These are phyloP conservation scores for Irpex sp. DNA, from an alignment of 1,284 basidiomycete species.

Conservation along the genomic window DNA sequence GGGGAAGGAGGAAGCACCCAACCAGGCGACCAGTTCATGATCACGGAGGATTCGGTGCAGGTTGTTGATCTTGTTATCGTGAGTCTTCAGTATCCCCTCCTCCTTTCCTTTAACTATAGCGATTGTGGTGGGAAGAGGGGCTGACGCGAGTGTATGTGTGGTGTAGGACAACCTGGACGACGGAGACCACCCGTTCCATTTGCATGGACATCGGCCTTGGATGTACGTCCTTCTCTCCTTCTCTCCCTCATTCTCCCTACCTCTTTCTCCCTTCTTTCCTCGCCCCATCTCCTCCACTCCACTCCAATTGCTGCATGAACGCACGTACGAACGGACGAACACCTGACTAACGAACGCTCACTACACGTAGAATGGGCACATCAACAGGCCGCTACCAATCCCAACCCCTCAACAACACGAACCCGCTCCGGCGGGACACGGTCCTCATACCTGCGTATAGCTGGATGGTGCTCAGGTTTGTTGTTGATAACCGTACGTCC, in stretches of 20 bases:
- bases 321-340: too few species aligned
- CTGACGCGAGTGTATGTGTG: not conserved
- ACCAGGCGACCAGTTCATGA: constrained; percentile 23
- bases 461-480: constrained; percentile 31
- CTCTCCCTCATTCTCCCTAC: too few species aligned
- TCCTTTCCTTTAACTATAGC: not conserved
- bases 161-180: constrained; percentile 31
- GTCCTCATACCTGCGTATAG: constrained; percentile 32
- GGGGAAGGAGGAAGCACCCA: constrained; percentile 12
- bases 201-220: constrained; percentile 33
- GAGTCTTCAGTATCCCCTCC: constrained; percentile 3
- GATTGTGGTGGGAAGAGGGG: too few species aligned
- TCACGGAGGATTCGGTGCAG: constrained; percentile 28
- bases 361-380: constrained; percentile 24
- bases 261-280: too few species aligned
- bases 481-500: constrained; percentile 30
- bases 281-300: too few species aligned
- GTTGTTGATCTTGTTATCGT: constrained; percentile 29
- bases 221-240: constrained; percentile 26
- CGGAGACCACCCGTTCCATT: constrained; percentile 42
- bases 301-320: too few species aligned
- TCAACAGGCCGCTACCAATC: constrained; percentile 27
- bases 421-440: constrained; percentile 32
- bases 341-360: too few species aligned
- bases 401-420: constrained; percentile 24